A percentile compares a stretch with the other conserved stretches of the same genome.
Conservation (phyloP, 2,329 filamentous ascomycete genomes). For the Zymoseptoria passerinii region DNA sequence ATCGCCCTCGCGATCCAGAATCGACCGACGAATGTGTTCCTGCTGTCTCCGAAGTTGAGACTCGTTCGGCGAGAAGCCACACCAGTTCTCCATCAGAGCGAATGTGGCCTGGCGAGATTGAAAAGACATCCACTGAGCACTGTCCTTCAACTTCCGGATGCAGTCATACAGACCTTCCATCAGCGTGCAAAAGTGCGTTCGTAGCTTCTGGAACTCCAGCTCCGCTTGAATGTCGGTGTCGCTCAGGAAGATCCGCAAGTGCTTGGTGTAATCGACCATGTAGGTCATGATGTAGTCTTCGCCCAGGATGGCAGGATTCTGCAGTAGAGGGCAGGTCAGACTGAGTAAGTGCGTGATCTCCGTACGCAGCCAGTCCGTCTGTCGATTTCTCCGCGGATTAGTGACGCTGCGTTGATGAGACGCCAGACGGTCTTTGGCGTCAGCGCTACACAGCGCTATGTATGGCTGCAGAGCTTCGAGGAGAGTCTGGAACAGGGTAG, state of each 20-base stretch:
- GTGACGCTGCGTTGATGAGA: constrained; percentile 75
- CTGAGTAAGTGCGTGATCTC: constrained; percentile 97
- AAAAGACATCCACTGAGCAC: constrained; percentile 92
- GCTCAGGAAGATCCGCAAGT: constrained; percentile 88
- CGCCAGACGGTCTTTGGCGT: constrained; percentile 70
- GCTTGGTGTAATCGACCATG: constrained; percentile 80
- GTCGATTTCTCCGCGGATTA: constrained; percentile 69
- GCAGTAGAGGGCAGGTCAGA: constrained; percentile 81
- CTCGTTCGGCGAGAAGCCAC: constrained; percentile 90
- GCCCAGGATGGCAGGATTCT: constrained; percentile 65
- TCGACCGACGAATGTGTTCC: constrained; percentile 76
- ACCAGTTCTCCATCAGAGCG: constrained; percentile 98
- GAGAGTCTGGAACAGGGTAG: constrained; percentile 83
- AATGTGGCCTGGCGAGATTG: constrained; percentile 94
- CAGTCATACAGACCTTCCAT: constrained; percentile 90
- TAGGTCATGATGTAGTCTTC: constrained; percentile 80
- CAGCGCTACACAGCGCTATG: constrained; percentile 77
- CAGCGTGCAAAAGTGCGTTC: constrained; percentile 87
- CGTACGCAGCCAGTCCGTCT: constrained; percentile 78
- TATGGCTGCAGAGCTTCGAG: constrained; percentile 84
- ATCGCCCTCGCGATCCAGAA: constrained; percentile 68
- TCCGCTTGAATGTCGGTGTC: constrained; percentile 92
- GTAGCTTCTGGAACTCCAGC: constrained; percentile 84
- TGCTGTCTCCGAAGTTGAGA: constrained; percentile 71
- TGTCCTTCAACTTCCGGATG: constrained; percentile 75